Percentiles rank a stretch among this genome's conserved stretches.
Evolutionary conservation across 306 rosid species (phyloP).

Genomic region (Begonia peltatifolia): DNA sequence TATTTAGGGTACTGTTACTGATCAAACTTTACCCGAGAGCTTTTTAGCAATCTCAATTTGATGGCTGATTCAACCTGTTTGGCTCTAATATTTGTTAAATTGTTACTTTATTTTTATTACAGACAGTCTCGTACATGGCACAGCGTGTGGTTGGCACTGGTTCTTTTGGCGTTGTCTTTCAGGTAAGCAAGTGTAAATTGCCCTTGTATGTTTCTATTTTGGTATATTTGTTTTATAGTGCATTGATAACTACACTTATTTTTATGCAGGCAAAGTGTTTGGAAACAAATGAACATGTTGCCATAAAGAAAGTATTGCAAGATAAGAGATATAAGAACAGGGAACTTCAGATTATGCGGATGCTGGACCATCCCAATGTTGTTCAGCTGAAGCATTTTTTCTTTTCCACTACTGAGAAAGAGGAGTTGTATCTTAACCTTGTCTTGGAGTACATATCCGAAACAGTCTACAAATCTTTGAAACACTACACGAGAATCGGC

Average conservation of each 20-base stretch:
- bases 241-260: not conserved
- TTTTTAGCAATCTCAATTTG: too few species aligned
- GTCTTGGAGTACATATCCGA: conserved; percentile 80
- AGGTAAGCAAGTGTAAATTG: conserved; percentile 27
- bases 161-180: conserved; percentile 90
- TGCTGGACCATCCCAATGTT: conserved; percentile 69
- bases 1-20: too few species aligned
- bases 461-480: conserved; percentile 72
- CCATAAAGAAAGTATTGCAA: conserved; percentile 83
- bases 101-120: conserved; percentile 11
- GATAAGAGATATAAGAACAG: conserved; percentile 92
- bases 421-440: conserved; percentile 83
- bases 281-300: conserved; percentile 72
- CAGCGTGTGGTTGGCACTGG: conserved; percentile 96
- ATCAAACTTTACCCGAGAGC: too few species aligned
- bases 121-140: conserved; percentile 86
- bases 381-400: conserved; percentile 67
- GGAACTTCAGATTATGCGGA: conserved; percentile 79
- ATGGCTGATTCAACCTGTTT: too few species aligned
- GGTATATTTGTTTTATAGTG: too few species aligned
- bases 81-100: not conserved
- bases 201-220: too few species aligned
- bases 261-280: conserved; percentile 63
- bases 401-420: conserved; percentile 80
- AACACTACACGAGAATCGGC: conserved; percentile 42